Evolutionary conservation across 495 filamentous ascomycete species (phyloP), one percentile per base, ranked within the genome.

Genomic region (Xylaria acuta): DNA sequence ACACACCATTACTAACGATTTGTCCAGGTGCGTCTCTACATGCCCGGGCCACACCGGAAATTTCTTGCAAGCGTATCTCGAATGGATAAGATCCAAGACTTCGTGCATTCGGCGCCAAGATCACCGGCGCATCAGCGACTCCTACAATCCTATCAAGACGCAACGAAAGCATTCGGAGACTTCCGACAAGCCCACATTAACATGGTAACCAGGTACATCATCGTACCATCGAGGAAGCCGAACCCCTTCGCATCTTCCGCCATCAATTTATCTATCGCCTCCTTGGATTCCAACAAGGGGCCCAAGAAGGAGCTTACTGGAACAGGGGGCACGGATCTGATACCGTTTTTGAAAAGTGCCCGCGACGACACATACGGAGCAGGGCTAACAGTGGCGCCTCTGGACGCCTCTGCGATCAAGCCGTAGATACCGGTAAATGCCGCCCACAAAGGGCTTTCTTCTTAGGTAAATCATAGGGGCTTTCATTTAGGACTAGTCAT

Each of bases 151-250:
- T 98, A 92, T 75, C 90, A 94, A 72, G 88, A 88, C n/a, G 94
- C 93, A 70, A 88, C 95, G 9, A 88, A 90, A 34, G 95, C 96
- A 86, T 86, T 98, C 47, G 90, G 91, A 1, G 86, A 86, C 53
- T 90, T 99, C 70, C 89, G 96, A 56, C 93, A 94, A 77, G 95
- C 93, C 75, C 96, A 99, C 74, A 90, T 98, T 76, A 91, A 93
- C 79, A 93, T 99, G 74, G 96, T 99, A 4, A 91, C 93, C 40
- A 88, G 96, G 30, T 99, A 98, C 78, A 97, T 99, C 78, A 91
- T 98, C 72, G 81, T 97, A 68, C 91, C 87, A 51, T 82, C 82
- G 12, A 77, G 81, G 41, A 83, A 83, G 71, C 72, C 65, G 22
- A 74, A 43, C n/a, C 76, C 78, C 49, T 77, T 45, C 60, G 72